These are phyloP conservation scores for Aureobasidium pullulans DNA, from an alignment of 2,329 filamentous ascomycete genomes.

Conservation along the genomic window DNA sequence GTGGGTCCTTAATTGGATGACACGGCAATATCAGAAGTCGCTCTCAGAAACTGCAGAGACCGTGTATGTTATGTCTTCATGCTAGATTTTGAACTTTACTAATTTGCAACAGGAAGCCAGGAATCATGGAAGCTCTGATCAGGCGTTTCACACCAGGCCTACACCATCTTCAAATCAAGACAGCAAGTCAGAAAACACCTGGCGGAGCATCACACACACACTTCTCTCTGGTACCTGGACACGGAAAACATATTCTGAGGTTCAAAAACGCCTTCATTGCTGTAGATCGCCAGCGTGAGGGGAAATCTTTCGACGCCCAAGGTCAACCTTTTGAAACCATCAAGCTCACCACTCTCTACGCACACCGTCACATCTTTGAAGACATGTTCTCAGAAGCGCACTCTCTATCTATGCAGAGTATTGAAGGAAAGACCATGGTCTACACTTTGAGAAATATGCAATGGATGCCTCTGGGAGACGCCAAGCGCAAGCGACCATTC, in stretches of 20 bases:
- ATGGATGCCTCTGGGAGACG: constrained; percentile 78
- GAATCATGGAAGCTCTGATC: constrained; percentile 47
- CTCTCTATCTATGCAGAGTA: constrained; percentile 65
- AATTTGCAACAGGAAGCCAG: constrained; percentile 15
- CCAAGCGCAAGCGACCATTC: constrained; percentile 78
- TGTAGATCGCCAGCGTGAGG: constrained; percentile 71
- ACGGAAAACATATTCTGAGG: constrained; percentile 79
- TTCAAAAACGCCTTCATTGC: constrained; percentile 82
- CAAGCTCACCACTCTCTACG: constrained; percentile 83
- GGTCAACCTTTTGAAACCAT: constrained; percentile 93
- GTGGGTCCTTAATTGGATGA: constrained; percentile 94
- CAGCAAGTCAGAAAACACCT: constrained; percentile 52
- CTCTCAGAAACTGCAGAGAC: constrained; percentile 45
- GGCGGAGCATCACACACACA: constrained; percentile 67
- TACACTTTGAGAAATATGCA: constrained; percentile 78
- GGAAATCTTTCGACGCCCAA: constrained; percentile 72
- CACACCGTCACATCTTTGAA: constrained; percentile 82
- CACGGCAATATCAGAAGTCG: constrained; percentile 43
- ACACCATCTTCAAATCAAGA: constrained; percentile 59
- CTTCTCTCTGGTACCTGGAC: constrained; percentile 85
- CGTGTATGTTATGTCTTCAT: constrained; percentile 20
- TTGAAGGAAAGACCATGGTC: constrained; percentile 88
- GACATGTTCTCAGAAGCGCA: constrained; percentile 85
- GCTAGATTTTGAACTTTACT: background rate
- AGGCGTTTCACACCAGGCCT: constrained; percentile 52